phyloP scores from a whole-genome alignment of 2,329 filamentous ascomycete genomes.

The Endoconidiophora laricicola region DNA sequence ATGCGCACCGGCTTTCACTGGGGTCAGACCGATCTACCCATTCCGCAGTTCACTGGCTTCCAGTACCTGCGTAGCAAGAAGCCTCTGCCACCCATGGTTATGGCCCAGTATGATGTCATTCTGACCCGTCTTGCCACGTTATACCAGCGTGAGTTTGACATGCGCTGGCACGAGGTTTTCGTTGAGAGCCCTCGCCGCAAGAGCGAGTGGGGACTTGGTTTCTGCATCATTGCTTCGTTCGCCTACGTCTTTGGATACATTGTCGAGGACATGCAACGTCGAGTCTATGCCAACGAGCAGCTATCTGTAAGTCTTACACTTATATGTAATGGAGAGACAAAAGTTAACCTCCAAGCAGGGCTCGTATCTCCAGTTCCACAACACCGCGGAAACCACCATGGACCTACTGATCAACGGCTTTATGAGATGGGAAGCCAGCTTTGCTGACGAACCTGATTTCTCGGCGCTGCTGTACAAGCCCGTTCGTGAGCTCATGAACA shows the following conservation, averaged over 20 bases:
- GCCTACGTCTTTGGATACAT: background rate
- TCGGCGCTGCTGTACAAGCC: background rate
- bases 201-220: background rate
- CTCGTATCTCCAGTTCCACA: background rate
- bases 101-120: background rate
- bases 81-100: background rate
- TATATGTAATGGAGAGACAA: background rate
- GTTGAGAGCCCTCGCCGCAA: background rate
- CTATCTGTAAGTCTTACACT: background rate
- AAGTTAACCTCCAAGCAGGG: background rate
- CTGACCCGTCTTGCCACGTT: background rate
- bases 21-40: background rate
- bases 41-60: background rate
- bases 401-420: background rate
- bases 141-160: slow-evolving; percentile 7
- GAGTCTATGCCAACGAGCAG: background rate
- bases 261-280: background rate
- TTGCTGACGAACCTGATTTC: background rate
- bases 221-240: slow-evolving; percentile 2
- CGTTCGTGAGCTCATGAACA: background rate
- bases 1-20: background rate
- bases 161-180: background rate
- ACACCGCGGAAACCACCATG: slow-evolving; percentile 1
- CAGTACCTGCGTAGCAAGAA: background rate
- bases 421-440: background rate